phyloP scores from a whole-genome alignment of 768 basidiomycete genomes.

The Russula sp. region DNA sequence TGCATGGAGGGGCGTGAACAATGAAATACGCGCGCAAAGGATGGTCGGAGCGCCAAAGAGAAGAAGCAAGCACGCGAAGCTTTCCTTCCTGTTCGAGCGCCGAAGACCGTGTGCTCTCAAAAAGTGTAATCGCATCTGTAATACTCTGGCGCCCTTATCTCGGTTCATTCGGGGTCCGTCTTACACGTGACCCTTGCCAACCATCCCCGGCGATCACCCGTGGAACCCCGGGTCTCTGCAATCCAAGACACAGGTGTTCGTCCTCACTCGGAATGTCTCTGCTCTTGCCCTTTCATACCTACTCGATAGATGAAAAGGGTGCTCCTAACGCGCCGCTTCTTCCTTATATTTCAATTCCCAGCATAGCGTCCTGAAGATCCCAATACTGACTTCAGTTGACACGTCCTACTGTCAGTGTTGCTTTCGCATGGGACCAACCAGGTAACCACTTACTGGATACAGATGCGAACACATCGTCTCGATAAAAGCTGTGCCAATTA shows the following conservation, averaged over 20 bases:
- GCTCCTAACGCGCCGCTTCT: not conserved
- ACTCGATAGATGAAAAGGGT: not conserved
- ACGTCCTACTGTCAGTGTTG: not conserved
- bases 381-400: not conserved
- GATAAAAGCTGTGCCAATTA: not conserved
- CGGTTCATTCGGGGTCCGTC: not conserved
- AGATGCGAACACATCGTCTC: not conserved
- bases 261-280: not conserved
- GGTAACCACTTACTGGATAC: not conserved
- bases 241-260: too few species aligned
- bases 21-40: not conserved
- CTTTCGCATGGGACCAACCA: not conserved
- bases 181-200: not conserved
- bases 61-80: not conserved
- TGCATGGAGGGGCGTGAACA: not conserved
- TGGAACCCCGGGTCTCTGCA: too few species aligned
- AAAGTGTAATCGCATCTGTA: not conserved
- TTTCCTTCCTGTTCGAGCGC: not conserved
- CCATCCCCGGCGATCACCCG: not conserved
- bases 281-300: not conserved
- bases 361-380: not conserved
- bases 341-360: not conserved
- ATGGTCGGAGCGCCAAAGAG: conserved; percentile 2
- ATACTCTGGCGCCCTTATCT: not conserved
- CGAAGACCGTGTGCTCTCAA: not conserved